Evolutionary conservation across 768 basidiomycete species (phyloP), one percentile per base, ranked within the genome.

Genomic region (Rossbeevera mucosa): DNA sequence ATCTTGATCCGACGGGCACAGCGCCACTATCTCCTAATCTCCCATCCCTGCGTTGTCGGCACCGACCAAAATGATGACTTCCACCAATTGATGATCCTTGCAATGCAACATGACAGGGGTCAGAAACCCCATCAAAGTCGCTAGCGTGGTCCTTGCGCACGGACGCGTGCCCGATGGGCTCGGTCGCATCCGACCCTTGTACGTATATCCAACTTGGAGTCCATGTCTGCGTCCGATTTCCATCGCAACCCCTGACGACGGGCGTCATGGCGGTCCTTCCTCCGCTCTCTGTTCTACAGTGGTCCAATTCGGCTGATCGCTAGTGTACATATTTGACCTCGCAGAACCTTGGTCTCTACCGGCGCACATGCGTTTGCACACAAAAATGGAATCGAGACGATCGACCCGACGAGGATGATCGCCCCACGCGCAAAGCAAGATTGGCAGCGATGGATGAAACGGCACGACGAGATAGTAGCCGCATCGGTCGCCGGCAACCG

Each of bases 111-210:
- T 29, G 1, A 29, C 52, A 85, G 88, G 86, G 16, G 71, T 90
- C 8, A 80, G 76, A 59, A 87, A 88, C 61, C 88, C 91, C 1
- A 83, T 91, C 44, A 67, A 64, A 30, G 69, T 83, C 2, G 88
- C 91, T 3, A 71, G 73, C 18, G 66, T 71, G 1, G 63, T 92
- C 20, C 74, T 90, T 8, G 76, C 81, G 20, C 67, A 83, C 59
- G 75, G 81, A 0, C 70, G 72, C 28, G 66, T 68, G 6, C 77
- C 63, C 0, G 68, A 83, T 56, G 65, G 67, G 38, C 67, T 91
- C 6, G 84, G 86, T 6, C 80, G 89, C 22, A 74, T 91, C 7
- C 81, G 82, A 20, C 90, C 90, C 4, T 51, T 90, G 85, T 88
- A 51, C 55, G 83, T 54, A 18, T 29, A 18, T 29, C 33, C 33